Evolutionary conservation across 1,284 basidiomycete species (phyloP), one percentile per base, ranked within the genome.

Genomic region (Cutaneotrichosporon mucoides): DNA sequence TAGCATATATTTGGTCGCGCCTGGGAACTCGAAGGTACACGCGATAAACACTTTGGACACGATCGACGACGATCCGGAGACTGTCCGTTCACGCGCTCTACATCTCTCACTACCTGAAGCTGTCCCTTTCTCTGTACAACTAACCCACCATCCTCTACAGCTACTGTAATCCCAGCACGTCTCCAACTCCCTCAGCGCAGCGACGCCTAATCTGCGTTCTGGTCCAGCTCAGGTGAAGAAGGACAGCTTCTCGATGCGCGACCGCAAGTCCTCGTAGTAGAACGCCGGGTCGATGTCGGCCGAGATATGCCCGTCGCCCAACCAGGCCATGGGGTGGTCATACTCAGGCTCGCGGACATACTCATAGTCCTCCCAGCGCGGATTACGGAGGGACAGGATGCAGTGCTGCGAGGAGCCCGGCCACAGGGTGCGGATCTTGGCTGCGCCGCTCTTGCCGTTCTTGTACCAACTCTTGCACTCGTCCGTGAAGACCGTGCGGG

Each of bases 301-400:
- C 1, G 62, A 48, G 7, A 63, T 51, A 53, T 63, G 50, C 35
- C 62, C 62, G 37, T 63, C 50, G 37, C 62, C 62, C 10, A 63
- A 59, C 62, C 62, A 63, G 15, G 44, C 42, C 62, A 63, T 60
- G 4, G 43, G 8, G 46, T 60, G 37, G 11, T 47, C 33, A 53
- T 60, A 63, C 6, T 46, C 56, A 1, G 48, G 36, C 6, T 35
- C 35, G 40, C 59, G 55, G 53, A 61, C 59, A 46, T 59, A 59
- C 4, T 69, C 63, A 48, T 58, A 76, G 55, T 76, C 74, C 59
- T 76, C 74, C 71, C 71, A 76, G 0, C 73, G 63, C 0, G 71
- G 70, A 41, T 73, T 9, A 8, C 57, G 55, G 48, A 69, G 59
- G 33, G 70, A 59, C 37, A 69, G 60, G 24, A 71, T 59, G 36